Conservation (phyloP, 2,329 filamentous ascomycete species). For the Aspergillus fumigatiaffinis region DNA sequence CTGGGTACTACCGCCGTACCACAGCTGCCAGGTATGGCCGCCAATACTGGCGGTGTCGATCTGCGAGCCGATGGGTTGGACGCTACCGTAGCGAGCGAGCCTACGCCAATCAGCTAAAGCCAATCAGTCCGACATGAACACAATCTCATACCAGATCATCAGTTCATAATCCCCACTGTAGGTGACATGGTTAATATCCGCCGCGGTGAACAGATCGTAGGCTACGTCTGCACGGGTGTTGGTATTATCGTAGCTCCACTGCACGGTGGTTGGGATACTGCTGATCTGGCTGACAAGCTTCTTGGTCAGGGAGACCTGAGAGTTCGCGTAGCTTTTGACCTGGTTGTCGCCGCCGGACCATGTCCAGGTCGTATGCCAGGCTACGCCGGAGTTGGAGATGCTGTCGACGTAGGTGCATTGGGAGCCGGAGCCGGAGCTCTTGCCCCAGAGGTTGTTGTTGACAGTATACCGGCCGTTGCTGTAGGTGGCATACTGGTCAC, state of each 20-base stretch:
- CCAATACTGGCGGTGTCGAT: conserved; percentile 50
- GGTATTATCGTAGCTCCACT: conserved; percentile 47
- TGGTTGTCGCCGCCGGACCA: conserved; percentile 34
- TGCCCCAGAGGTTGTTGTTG: conserved; percentile 50
- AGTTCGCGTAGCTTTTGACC: conserved; percentile 40
- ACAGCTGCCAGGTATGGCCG: conserved; percentile 53
- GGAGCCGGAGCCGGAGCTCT: conserved; percentile 28
- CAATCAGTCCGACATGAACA: neutral
- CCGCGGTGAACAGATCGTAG: conserved; percentile 56
- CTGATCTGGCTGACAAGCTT: conserved; percentile 22
- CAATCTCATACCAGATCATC: conserved; percentile 53
- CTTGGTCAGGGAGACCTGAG: neutral
- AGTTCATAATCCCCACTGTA: conserved; percentile 52
- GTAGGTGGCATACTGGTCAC: conserved; percentile 25
- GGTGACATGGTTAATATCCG: conserved; percentile 35
- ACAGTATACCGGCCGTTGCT: conserved; percentile 39
- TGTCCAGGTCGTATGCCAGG: conserved; percentile 42
- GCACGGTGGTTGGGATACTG: conserved; percentile 40
- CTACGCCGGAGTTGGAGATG: conserved; percentile 22
- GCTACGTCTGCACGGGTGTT: conserved; percentile 53
- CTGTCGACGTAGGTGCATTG: conserved; percentile 39
- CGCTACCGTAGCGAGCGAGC: conserved; percentile 48
- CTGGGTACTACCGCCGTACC: conserved; percentile 52
- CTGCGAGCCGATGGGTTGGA: conserved; percentile 52
- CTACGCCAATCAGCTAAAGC: conserved; percentile 1